Evolutionary conservation across 352 stramenopile genomes (phyloP), one percentile per base, ranked within the genome.

Genomic region (Globisporangium solare): DNA sequence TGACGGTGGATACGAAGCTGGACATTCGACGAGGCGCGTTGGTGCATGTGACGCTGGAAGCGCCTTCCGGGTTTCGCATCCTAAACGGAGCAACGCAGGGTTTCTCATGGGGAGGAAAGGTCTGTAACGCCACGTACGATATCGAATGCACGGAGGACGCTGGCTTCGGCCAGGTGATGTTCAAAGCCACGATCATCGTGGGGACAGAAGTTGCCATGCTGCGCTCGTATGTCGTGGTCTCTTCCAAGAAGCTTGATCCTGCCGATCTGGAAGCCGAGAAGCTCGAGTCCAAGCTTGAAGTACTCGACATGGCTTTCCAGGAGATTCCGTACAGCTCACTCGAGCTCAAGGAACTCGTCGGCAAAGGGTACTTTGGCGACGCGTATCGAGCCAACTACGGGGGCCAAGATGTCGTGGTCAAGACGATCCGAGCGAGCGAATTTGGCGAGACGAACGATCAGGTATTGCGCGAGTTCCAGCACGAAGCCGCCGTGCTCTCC

Each of bases 391-490:
- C 80, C 24, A 74, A 56, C 1, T 74, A 83, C 43, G 64, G 86
- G 17, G 83, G 81, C 15, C 47, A 88, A 53, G 73, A 93, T 42
- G 83, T 93, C 2, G 83, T 93, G 8, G 81, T 93, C 18, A 93
- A 93, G 68, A 91, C 80, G 4, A 85, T 93, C 46, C 78, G 83
- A 27, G 74, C 80, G 20, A 83, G 73, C 51, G 82, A 88, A 47
- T 88, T 89, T 63, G 79, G 82, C 35, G 79, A 90, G 32, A 82
- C 77, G 18, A 83, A 70, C 12, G 73, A 83, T 31, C 79, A 92
- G 56, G 86, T 92, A 56, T 58, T 90, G 46, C 70, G 79, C n/a
- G 82, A 92, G 54, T 91, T 93, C 49, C 83, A 88, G 49, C 83
- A 93, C 54, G 83, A 93, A 62, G 83, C 83, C 3, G 80, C 83